These are phyloP conservation scores for Pseudocercospora fijiensis DNA, from an alignment of 2,329 filamentous ascomycete genomes.

Conservation along the genomic window DNA sequence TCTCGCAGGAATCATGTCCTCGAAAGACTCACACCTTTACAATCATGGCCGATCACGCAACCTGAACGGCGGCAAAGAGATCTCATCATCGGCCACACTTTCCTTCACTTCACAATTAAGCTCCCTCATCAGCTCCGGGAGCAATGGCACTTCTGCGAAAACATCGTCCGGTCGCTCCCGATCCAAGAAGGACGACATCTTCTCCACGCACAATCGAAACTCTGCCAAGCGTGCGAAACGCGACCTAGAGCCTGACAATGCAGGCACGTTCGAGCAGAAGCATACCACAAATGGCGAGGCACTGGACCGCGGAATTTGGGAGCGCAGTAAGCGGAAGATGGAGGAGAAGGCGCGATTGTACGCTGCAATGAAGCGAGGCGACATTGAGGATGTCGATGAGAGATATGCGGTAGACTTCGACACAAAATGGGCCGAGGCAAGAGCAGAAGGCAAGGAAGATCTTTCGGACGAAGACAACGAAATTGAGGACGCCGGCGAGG, in stretches of 20 bases:
- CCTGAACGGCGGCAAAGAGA: conserved; percentile 58
- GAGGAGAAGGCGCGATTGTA: conserved; percentile 88
- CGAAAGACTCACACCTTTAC: conserved; percentile 25
- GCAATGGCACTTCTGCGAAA: conserved; percentile 43
- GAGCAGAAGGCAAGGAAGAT: conserved; percentile 45
- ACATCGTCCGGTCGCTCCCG: conserved; percentile 51
- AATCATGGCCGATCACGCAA: conserved; percentile 53
- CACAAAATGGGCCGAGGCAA: conserved; percentile 79
- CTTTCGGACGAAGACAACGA: conserved; percentile 46
- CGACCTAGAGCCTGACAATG: conserved; percentile 56
- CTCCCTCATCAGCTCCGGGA: conserved; percentile 65
- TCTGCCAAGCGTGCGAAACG: conserved; percentile 62
- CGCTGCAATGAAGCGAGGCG: conserved; percentile 84
- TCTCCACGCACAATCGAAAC: conserved; percentile 64
- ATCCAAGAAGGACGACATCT: conserved; percentile 67
- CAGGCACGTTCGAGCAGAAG: conserved; percentile 61
- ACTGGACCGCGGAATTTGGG: conserved; percentile 57
- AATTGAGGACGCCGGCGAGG: conserved; percentile 50
- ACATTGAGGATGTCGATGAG: conserved; percentile 63
- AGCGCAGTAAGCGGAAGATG: conserved; percentile 76
- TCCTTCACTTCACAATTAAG: conserved; percentile 87
- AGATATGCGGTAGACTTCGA: conserved; percentile 85
- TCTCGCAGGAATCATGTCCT: conserved; percentile 14
- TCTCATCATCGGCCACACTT: conserved; percentile 68
- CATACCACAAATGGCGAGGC: conserved; percentile 62